phyloP scores from a whole-genome alignment of 2,329 filamentous ascomycete species.

The Cladosporium cucumerinum region DNA sequence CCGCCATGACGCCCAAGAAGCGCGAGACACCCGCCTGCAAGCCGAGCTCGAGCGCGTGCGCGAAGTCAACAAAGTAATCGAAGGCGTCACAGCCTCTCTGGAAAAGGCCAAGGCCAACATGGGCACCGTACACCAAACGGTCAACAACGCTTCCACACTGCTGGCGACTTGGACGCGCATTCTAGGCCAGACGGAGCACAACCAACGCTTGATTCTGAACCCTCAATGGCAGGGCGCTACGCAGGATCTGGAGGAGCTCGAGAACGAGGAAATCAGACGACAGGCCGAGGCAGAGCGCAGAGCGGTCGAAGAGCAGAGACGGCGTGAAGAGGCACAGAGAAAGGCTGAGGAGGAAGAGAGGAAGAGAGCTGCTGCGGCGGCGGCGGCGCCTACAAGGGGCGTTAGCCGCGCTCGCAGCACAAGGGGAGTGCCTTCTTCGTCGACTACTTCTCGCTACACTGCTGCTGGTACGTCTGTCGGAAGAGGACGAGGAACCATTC shows the following conservation, averaged over 20 bases:
- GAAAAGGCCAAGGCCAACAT: conserved; percentile 73
- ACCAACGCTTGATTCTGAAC: conserved; percentile 85
- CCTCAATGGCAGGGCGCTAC: conserved; percentile 85
- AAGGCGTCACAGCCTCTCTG: conserved; percentile 69
- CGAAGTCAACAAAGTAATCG: conserved; percentile 83
- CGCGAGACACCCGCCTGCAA: conserved; percentile 69
- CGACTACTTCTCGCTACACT: conserved; percentile 38
- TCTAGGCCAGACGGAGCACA: conserved; percentile 94
- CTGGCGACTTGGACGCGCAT: conserved; percentile 96
- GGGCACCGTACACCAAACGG: conserved; percentile 79
- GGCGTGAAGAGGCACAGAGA: conserved; percentile 51
- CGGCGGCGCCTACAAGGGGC: conserved; percentile 36
- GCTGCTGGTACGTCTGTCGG: conserved; percentile 46
- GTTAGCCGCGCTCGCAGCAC: conserved; percentile 32
- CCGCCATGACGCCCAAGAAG: conserved; percentile 58
- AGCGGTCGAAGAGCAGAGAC: conserved; percentile 71
- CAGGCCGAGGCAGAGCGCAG: conserved; percentile 75
- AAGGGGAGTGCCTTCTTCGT: conserved; percentile 25
- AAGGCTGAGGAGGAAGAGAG: conserved; percentile 53
- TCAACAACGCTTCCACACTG: conserved; percentile 80
- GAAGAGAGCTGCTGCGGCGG: conserved; percentile 56
- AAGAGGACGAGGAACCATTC: conserved; percentile 52
- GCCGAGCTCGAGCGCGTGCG: conserved; percentile 79
- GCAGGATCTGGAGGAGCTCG: conserved; percentile 80
- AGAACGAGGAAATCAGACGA: conserved; percentile 70